Evolutionary conservation across 345 rosid species (phyloP).

Genomic region (Garcia nutans): DNA sequence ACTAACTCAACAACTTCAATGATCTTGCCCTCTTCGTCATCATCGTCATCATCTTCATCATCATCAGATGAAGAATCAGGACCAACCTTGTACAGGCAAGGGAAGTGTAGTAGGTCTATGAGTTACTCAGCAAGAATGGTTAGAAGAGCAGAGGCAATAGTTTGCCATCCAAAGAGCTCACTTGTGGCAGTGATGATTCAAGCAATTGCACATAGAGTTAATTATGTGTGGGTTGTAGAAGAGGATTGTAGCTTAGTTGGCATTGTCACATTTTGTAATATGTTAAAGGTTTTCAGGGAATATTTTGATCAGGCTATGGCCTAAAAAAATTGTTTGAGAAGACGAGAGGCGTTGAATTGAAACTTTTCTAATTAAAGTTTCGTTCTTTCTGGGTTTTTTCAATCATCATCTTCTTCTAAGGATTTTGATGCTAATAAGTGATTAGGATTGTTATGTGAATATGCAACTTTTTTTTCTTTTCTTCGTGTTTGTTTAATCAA

Average conservation of each 20-base stretch:
- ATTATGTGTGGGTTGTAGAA: conserved; percentile 80
- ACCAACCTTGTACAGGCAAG: conserved; percentile 25
- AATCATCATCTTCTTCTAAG: conserved; percentile 6
- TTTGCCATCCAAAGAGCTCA: conserved; percentile 72
- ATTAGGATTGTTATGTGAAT: neutral
- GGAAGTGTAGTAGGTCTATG: conserved; percentile 52
- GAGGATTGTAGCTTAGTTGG: conserved; percentile 74
- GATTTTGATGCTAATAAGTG: neutral
- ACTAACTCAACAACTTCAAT: conserved; percentile 21
- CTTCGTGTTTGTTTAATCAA: neutral
- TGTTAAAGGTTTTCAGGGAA: conserved; percentile 68
- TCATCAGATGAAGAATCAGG: conserved; percentile 73
- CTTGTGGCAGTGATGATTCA: conserved; percentile 89
- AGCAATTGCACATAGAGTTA: conserved; percentile 77
- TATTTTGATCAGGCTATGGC: conserved; percentile 31
- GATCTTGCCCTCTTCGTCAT: conserved; percentile 11
- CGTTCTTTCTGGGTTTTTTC: neutral
- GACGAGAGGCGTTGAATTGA: neutral
- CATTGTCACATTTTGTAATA: conserved; percentile 66
- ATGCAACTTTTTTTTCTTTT: neutral
- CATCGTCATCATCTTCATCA: conserved; percentile 60
- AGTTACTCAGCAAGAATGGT: conserved; percentile 70
- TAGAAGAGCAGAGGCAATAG: conserved; percentile 76
- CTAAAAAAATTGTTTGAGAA: neutral
- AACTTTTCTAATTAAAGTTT: neutral